Evolutionary conservation across 371 early-diverging fungal species (phyloP), one percentile per base, ranked within the genome.

Genomic region (Antonospora locustae): DNA sequence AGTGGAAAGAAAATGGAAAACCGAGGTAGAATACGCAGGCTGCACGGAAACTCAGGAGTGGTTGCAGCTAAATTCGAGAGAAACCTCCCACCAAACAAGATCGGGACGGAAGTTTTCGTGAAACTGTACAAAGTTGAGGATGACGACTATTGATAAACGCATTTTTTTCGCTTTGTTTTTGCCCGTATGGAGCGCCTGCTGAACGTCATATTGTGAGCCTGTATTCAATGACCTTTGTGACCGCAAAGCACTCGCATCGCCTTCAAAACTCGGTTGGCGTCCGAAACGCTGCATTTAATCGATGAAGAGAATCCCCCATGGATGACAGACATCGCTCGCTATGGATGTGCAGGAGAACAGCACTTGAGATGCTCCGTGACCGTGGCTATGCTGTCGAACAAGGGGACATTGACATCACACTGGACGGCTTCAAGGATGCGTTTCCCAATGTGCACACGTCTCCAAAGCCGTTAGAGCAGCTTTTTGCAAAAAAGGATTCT

Each of bases 41-140:
- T 54, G 11, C 74, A 74, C 55, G 74, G 74, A 20, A 68, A 69
- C 38, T 59, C 50, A 38, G 74, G 74, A n/a, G 56, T 66, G 11
- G 69, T 74, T 20, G 46, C 61, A 41, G 69, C 64, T 14, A 60
- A 53, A 34, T 74, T 74, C 58, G 61, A 68, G 39, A 69, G 67
- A 46, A 71, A 69, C 54, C 53, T 74, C 30, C 45, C 49, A 2
- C 55, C 74, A 19, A 68, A 56, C 19, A 52, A 37, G 36, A 55
- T 71, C 24, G 66, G 66, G 30, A 50, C 62, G 7, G 12, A 41
- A 7, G 71, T 71, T 16, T 64, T 63, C 51, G 67, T 74, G 19
- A 61, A 66, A 60, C 55, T 74, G 22, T 70, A 67, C 63, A 70
- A 63, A 52, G 60, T 63, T 28, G 68, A 69, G 19, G 25, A 47